phyloP scores from a whole-genome alignment of 169 alveolate genomes.

The Besnoitia besnoiti region DNA sequence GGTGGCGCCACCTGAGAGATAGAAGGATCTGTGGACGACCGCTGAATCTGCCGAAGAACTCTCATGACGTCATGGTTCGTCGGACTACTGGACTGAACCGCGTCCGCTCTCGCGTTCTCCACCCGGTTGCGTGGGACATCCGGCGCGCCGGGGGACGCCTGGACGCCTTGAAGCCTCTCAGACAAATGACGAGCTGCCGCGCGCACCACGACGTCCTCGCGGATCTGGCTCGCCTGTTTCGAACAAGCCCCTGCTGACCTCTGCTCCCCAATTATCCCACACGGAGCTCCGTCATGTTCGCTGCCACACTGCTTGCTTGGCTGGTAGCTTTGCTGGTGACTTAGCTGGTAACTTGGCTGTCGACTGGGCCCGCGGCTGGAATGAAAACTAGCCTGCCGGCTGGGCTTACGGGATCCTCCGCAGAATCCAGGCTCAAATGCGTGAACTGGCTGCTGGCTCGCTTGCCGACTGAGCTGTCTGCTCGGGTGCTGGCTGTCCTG shows the following conservation, averaged over 20 bases:
- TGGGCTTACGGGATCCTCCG: neutral
- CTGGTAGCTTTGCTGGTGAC: neutral
- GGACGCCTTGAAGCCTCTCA: neutral
- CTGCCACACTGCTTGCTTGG: neutral
- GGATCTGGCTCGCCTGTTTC: neutral
- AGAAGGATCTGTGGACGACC: neutral
- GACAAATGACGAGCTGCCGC: neutral
- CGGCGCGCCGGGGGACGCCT: neutral
- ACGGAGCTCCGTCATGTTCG: neutral
- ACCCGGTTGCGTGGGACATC: neutral
- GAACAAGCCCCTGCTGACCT: neutral
- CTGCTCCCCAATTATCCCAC: neutral
- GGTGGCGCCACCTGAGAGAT: neutral
- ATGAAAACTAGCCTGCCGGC: neutral
- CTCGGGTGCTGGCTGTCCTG: too few relatives aligned
- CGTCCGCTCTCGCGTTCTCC: neutral
- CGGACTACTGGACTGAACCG: neutral
- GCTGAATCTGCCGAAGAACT: neutral
- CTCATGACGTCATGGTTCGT: neutral
- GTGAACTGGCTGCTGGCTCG: too few relatives aligned
- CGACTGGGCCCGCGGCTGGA: neutral
- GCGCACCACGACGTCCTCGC: neutral
- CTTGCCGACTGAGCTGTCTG: too few relatives aligned
- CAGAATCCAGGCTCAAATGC: too few relatives aligned
- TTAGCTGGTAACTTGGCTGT: neutral